Evolutionary conservation across 306 rosid species (phyloP).

Genomic region (Lupinus albus): DNA sequence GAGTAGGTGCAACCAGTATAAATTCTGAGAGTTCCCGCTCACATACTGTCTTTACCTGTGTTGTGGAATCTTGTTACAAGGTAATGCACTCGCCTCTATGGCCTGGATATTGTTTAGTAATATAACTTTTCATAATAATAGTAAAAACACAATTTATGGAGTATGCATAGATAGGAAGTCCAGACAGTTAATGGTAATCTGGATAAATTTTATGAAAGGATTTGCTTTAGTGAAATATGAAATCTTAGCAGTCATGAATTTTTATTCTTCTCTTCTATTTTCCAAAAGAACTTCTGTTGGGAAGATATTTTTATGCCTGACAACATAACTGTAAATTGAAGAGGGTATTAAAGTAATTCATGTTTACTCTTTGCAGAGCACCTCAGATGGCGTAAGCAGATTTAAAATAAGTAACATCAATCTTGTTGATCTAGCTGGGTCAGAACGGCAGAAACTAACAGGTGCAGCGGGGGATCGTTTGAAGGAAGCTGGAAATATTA

Average conservation of each 20-base stretch:
- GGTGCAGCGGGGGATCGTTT: constrained; percentile 93
- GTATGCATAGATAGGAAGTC: constrained; percentile 16
- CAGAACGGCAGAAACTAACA: constrained; percentile 85
- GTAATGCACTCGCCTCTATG: constrained; percentile 47
- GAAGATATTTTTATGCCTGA: constrained; percentile 3
- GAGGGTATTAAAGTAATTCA: constrained; percentile 30
- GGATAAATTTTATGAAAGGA: constrained; percentile 1
- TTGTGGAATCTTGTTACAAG: constrained; percentile 85
- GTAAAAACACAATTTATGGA: constrained; percentile 27
- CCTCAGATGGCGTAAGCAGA: constrained; percentile 67
- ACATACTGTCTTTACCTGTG: constrained; percentile 93
- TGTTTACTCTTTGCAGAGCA: constrained; percentile 59
- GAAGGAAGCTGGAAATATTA: constrained; percentile 97
- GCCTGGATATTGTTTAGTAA: background rate
- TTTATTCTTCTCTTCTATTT: constrained; percentile 10
- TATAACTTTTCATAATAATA: background rate
- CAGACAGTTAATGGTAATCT: constrained; percentile 2
- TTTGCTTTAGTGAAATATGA: constrained; percentile 6
- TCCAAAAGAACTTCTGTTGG: constrained; percentile 24
- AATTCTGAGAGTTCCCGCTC: constrained; percentile 95
- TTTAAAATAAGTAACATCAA: constrained; percentile 86
- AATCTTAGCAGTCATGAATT: constrained; percentile 1
- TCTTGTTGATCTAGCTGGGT: constrained; percentile 96
- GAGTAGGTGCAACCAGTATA: constrained; percentile 83
- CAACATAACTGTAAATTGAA: constrained; percentile 4